Evolutionary conservation across 768 basidiomycete genomes (phyloP), one percentile per base, ranked within the genome.

Genomic region (Lactarius akahatsu): DNA sequence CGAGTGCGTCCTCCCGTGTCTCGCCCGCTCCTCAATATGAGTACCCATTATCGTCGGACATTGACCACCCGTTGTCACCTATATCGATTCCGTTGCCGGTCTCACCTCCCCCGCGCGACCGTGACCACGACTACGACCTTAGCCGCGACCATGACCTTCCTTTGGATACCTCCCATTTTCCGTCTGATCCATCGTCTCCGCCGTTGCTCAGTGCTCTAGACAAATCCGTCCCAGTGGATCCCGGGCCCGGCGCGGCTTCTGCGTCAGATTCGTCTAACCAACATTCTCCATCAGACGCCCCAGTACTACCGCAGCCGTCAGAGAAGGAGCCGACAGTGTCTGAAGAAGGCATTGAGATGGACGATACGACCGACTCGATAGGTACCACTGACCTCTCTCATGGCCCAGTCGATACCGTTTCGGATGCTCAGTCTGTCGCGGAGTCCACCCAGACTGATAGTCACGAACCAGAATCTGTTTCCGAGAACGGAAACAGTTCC

Each of bases 1-100:
- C 84, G 6, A 72, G 74, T 9, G 67, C 67, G 1, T 81, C 85
- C 23, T 72, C 78, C 7, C 78, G 77, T 47, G 74, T 77, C 20
- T 82, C 86, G 4, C 80, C 85, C 15, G 67, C 74, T 9, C 77
- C 82, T 23, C 61, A 69, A 16, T 71, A 71, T 41, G 77, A 76
- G 57, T 73, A 76, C 59, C 74, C 74, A 16, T 71, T 75, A 15
- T 72, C 75, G 4, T 62, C 63, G 1, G 73, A 71, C 59, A 62
- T 70, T 52, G 77, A 75, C 62, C 73, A 74, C 52, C 73, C 73
- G 2, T 71, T 74, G 26, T 74, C 74, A 13, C 70, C 68, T 0
- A 57, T 64, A 11, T 45, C 61, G 10, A 63, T 69, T 20, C 69
- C 69, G 2, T 59, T 70, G 20, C 69, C 69, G 1, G 36, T 9